Evolutionary conservation across 345 rosid species (phyloP), one percentile per base, ranked within the genome.

Genomic region (Turnera subulata): DNA sequence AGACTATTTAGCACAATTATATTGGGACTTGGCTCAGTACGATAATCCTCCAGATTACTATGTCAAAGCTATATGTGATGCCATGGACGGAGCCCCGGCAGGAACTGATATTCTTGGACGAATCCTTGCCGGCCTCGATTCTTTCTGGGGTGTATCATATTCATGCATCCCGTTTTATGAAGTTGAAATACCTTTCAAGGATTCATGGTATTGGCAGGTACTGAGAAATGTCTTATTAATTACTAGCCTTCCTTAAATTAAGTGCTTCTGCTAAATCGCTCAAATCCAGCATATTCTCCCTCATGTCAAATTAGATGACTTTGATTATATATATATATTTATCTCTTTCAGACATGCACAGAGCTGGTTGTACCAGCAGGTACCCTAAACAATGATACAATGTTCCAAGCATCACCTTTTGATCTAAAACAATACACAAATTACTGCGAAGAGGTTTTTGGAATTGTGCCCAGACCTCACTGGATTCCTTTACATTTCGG

Each of bases 151-250:
- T n/a, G n/a, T n/a, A 6, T 38, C 2, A 16, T 18, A 25, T 16
- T 21, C 43, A 45, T 0, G 2, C 8, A 12, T 6, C 35, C 16
- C 40, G 0, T 70, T 69, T 37, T 23, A 39, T 59, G 1, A 23
- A 15, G 24, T 63, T 20, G 32, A 26, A n/a, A 50, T 62, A 15
- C 40, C 38, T 53, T 49, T 49, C 33, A 2, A 13, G 15, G 43
- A 64, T 19, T 78, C 73, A 40, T 81, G 85, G 85, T 25, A 1
- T 17, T 81, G 82, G 82, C 80, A 77, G 80, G 83, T 59, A 56
- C 42, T 29, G 4, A 29, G 35, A 4, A 4, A 29, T 29, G 35
- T 29, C 35, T 29, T 29, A 29, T 29, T n/a, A n/a, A n/a, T n/a
- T n/a, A n/a, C n/a, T n/a, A n/a, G n/a, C n/a, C n/a, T n/a, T n/a